Evolutionary conservation across 805 yeast genomes (phyloP), one percentile per base, ranked within the genome.

Genomic region (Saccharomycopsis sp.): DNA sequence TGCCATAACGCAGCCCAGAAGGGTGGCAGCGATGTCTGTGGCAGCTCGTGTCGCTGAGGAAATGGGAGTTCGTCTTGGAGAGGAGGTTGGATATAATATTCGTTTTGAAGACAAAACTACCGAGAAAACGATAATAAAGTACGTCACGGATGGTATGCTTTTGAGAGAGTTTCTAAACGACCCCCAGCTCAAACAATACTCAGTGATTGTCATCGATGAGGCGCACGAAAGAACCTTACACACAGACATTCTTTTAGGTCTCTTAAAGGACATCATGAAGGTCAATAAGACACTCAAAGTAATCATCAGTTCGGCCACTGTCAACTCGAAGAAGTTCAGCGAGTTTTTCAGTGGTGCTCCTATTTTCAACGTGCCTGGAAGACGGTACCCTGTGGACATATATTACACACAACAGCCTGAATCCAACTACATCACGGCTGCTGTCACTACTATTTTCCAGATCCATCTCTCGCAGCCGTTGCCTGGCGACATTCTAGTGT

Each of bases 101-200:
- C 77, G 98, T 61, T 92, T 94, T 70, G 99, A 94, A 58, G 95
- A 91, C 61, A 78, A 76, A 57, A 80, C 91, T 0, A 76, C 81
- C 41, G 77, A 77, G 0, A 73, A 76, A 16, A 94, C 99, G 0
- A 71, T 78, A 14, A 77, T 94, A 55, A 92, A 92, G 73, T 94
- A 94, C 70, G 80, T 91, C 81, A 94, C 99, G 0, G 99, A 94
- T 70, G 99, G 99, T 78, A 89, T 91, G 90, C 76, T 94, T 20
- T 74, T 91, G 37, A 73, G 97, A 59, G 99, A 94, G 71, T 85
- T 89, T 63, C 71, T 91, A 37, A 74, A 79, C 1, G 97, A 91
- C 67, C 89, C 95, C 0, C 81, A 81, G 50, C 71, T 91, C 47
- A 70, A 77, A 1, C 73, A 71, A 1, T 92, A 91, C 67, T 81